These are phyloP conservation scores for Talaromyces verruculosus DNA, from an alignment of 2,329 filamentous ascomycete species.

Conservation along the genomic window DNA sequence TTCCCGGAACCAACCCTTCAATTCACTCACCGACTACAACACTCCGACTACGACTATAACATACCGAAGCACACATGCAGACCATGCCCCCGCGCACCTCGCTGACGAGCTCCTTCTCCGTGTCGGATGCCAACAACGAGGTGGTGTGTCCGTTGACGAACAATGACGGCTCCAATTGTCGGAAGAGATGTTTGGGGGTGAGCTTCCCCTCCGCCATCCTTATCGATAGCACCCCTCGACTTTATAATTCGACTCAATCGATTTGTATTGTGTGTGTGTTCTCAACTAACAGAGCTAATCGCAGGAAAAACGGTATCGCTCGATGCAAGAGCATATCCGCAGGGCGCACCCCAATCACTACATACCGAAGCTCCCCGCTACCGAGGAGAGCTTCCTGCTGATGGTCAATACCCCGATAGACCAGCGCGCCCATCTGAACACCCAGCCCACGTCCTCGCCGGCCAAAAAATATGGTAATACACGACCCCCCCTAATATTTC, in stretches of 20 bases:
- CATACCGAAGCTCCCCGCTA: constrained; percentile 95
- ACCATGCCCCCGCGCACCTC: constrained; percentile 86
- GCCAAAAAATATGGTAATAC: constrained; percentile 35
- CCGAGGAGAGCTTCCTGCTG: constrained; percentile 93
- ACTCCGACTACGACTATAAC: neutral
- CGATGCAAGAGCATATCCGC: constrained; percentile 99
- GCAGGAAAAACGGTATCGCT: constrained; percentile 92
- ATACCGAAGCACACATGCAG: constrained; percentile 36
- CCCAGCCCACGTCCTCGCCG: constrained; percentile 36
- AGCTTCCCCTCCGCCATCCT: constrained; percentile 52
- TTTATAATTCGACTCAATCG: neutral
- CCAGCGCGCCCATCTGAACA: constrained; percentile 61
- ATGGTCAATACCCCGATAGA: constrained; percentile 92
- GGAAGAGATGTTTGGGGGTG: constrained; percentile 97
- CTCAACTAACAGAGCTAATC: constrained; percentile 25
- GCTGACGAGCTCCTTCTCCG: constrained; percentile 85
- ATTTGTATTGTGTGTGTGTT: neutral
- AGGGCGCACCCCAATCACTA: constrained; percentile 96
- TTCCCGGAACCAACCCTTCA: neutral
- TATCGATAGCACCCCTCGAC: constrained; percentile 21
- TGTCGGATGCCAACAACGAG: constrained; percentile 89
- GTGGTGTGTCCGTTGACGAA: constrained; percentile 95
- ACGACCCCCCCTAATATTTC: constrained; percentile 35
- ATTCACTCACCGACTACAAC: neutral
- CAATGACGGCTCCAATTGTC: constrained; percentile 93